Evolutionary conservation across 768 basidiomycete species (phyloP).

Genomic region (Glaciozyma martinii): DNA sequence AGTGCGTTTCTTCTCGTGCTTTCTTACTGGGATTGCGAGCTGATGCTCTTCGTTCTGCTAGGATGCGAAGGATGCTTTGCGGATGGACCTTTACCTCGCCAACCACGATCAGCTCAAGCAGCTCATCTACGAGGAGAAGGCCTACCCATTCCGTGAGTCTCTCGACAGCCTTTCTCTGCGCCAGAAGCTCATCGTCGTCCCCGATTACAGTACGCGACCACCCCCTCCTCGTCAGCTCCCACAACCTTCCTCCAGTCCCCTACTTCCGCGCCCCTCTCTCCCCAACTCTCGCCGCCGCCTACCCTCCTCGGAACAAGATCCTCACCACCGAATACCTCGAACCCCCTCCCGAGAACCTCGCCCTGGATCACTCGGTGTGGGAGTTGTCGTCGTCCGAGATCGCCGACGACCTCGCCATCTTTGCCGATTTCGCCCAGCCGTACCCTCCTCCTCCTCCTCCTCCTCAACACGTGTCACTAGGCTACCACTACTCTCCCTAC

Average conservation of each 20-base stretch:
- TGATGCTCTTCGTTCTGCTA: neutral
- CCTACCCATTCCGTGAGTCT: conserved; percentile 10
- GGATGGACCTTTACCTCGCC: conserved; percentile 15
- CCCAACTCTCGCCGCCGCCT: neutral
- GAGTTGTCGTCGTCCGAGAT: conserved; percentile 10
- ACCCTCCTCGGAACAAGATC: neutral
- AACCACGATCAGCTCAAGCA: conserved; percentile 15
- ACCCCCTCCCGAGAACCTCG: conserved; percentile 15
- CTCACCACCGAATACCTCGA: conserved; percentile 16
- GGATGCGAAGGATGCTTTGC: conserved; percentile 11
- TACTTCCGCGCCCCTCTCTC: conserved; percentile 13
- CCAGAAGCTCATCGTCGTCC: too few relatives aligned
- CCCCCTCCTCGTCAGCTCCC: conserved; percentile 18
- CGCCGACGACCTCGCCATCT: conserved; percentile 17
- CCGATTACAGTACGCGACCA: conserved; percentile 13
- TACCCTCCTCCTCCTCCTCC: neutral
- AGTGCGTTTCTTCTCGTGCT: neutral
- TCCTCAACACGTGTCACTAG: neutral
- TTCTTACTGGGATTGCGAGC: neutral
- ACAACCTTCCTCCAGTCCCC: conserved; percentile 16
- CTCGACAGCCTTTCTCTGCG: too few relatives aligned
- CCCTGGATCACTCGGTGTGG: conserved; percentile 13
- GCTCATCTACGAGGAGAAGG: conserved; percentile 13
- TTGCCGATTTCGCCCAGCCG: conserved; percentile 7
- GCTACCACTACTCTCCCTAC: neutral